A percentile compares a stretch with the other conserved stretches of the same genome.
These are phyloP conservation scores for Cunninghamia lanceolata DNA, from an alignment of 75 land plant genomes.

Conservation along the genomic window DNA sequence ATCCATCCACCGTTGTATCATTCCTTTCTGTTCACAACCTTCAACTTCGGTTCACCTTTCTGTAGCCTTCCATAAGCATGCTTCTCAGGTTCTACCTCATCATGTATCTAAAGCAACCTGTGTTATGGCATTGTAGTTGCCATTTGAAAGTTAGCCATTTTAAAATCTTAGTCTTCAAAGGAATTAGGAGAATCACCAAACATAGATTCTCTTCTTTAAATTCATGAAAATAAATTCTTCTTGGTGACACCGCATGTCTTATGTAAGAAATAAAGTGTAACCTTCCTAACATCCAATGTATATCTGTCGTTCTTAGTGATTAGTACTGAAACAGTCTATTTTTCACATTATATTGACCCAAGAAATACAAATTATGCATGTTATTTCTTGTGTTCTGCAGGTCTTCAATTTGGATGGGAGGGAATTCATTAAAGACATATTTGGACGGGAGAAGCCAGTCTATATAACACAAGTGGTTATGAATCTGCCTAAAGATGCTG, in stretches of 20 bases:
- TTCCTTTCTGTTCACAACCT: no score
- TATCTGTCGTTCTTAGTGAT: neutral
- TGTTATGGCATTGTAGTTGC: neutral
- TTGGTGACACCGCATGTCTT: neutral
- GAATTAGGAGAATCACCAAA: neutral
- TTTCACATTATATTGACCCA: neutral
- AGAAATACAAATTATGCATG: neutral
- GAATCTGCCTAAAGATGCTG: slow-evolving; percentile 85
- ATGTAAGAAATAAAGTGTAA: neutral
- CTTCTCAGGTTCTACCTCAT: neutral
- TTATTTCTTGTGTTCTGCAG: slow-evolving; percentile 31
- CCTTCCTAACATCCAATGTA: neutral
- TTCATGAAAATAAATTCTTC: neutral
- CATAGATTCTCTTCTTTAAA: neutral
- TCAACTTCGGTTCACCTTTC: no score
- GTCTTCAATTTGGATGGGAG: slow-evolving; percentile 86
- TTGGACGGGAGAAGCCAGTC: slow-evolving; percentile 43
- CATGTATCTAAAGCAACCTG: neutral
- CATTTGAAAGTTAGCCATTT: neutral
- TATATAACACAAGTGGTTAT: slow-evolving; percentile 84
- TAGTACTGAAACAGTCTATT: neutral
- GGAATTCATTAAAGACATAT: slow-evolving; percentile 59
- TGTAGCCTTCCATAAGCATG: neutral
- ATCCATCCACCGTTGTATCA: neutral
- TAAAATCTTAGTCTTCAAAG: neutral